phyloP scores from a whole-genome alignment of 805 yeast genomes.

The Pichia manshurica region DNA sequence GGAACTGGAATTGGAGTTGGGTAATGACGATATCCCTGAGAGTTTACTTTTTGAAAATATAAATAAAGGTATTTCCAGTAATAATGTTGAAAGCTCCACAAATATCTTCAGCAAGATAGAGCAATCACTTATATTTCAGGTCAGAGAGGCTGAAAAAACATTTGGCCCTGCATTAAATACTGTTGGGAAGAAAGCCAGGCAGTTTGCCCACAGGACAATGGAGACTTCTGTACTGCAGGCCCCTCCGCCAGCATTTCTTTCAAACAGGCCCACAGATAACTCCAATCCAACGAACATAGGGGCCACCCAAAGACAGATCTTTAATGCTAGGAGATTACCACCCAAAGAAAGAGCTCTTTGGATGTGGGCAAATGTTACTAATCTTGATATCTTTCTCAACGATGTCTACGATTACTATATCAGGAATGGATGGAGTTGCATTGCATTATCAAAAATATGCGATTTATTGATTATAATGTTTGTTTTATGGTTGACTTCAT shows the following conservation, averaged over 20 bases:
- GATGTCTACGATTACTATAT: slow-evolving; percentile 80
- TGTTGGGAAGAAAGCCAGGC: slow-evolving; percentile 25
- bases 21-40: slow-evolving; percentile 18
- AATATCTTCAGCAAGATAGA: slow-evolving; percentile 10
- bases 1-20: slow-evolving; percentile 23
- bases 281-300: not conserved
- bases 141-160: slow-evolving; percentile 17
- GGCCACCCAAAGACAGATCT: slow-evolving; percentile 3
- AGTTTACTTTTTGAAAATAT: slow-evolving; percentile 2
- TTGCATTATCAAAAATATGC: slow-evolving; percentile 56
- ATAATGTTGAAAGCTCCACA: no score
- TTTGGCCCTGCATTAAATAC: slow-evolving; percentile 20
- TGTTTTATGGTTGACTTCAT: slow-evolving; percentile 73
- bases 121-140: slow-evolving; percentile 17
- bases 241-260: slow-evolving; percentile 13
- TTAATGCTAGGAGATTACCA: slow-evolving; percentile 36
- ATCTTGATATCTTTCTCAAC: slow-evolving; percentile 77
- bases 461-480: slow-evolving; percentile 74
- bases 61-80: not conserved
- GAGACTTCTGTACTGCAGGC: slow-evolving; percentile 11
- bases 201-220: slow-evolving; percentile 24
- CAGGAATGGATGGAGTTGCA: slow-evolving; percentile 80
- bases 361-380: slow-evolving; percentile 95
- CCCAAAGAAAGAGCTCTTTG: slow-evolving; percentile 79
- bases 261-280: not conserved